A percentile compares a stretch with the other conserved stretches of the same genome.
These are phyloP conservation scores for Agrocybe pediades DNA, from an alignment of 768 basidiomycete species.

Conservation along the genomic window DNA sequence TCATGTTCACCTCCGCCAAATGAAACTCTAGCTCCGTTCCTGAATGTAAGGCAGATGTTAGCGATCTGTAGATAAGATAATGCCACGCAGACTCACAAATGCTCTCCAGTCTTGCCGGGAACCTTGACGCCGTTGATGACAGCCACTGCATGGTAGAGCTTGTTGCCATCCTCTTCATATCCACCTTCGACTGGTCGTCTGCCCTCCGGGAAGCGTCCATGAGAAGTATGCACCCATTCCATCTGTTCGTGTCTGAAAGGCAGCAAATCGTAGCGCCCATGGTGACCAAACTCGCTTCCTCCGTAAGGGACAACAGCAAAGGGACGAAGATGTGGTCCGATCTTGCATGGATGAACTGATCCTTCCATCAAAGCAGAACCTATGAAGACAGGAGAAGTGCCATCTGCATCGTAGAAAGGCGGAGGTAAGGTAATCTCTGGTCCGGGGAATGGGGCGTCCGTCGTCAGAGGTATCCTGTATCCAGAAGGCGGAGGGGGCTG, in stretches of 20 bases:
- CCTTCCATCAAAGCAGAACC: constrained; percentile 71
- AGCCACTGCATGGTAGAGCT: constrained; percentile 70
- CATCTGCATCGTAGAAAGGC: constrained; percentile 58
- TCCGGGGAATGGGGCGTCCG: constrained; percentile 45
- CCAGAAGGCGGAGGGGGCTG: constrained; percentile 59
- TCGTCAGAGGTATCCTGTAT: constrained; percentile 58
- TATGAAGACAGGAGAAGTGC: constrained; percentile 61
- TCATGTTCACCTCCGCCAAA: constrained; percentile 47
- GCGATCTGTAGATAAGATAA: not conserved
- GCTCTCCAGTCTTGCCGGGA: constrained; percentile 75
- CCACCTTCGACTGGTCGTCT: constrained; percentile 70
- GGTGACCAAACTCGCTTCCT: constrained; percentile 59
- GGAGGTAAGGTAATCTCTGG: constrained; percentile 45
- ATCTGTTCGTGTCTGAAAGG: constrained; percentile 67
- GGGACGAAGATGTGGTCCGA: constrained; percentile 58
- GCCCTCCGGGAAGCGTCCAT: constrained; percentile 61
- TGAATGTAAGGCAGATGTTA: constrained; percentile 23
- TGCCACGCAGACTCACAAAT: constrained; percentile 50
- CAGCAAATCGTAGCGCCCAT: constrained; percentile 73
- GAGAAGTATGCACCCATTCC: constrained; percentile 70
- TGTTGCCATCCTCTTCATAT: constrained; percentile 67
- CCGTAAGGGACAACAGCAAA: constrained; percentile 62
- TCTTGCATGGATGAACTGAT: constrained; percentile 85
- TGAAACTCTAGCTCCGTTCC: constrained; percentile 44
- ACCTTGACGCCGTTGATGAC: constrained; percentile 51